A percentile compares a stretch with the other conserved stretches of the same genome.
Evolutionary conservation across 495 filamentous ascomycete genomes (phyloP).

Genomic region (Platismatia glauca): DNA sequence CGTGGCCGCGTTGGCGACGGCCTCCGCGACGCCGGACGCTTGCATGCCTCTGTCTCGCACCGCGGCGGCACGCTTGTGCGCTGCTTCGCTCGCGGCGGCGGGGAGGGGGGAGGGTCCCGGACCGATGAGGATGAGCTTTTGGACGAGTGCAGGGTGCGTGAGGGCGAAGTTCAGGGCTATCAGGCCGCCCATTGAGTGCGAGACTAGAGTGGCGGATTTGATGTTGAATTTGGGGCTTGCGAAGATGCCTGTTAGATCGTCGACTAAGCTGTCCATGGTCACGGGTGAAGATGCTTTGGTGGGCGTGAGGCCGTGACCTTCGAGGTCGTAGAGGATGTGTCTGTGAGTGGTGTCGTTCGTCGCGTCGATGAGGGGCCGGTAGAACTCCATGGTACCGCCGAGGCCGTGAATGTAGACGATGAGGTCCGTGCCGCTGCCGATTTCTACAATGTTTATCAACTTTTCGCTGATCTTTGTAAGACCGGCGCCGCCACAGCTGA

Average conservation of each 20-base stretch:
- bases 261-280: too few species aligned
- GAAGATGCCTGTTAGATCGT: not conserved
- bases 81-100: not conserved
- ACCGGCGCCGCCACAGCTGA: too few species aligned
- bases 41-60: not conserved
- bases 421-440: not conserved
- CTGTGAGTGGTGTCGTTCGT: not conserved
- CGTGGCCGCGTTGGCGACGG: not conserved
- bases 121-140: not conserved
- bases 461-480: not conserved
- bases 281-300: not conserved
- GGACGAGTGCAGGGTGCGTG: not conserved
- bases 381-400: not conserved
- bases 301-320: not conserved
- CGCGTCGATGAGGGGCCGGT: not conserved
- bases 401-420: not conserved
- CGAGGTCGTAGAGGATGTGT: not conserved
- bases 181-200: not conserved
- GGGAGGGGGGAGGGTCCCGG: not conserved
- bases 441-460: not conserved
- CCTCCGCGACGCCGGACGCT: not conserved
- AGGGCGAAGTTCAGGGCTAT: not conserved
- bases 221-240: not conserved
- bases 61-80: too few species aligned
- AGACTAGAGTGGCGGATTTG: not conserved